Evolutionary conservation across 345 rosid species (phyloP).

Genomic region (Moricandia moricandioides): DNA sequence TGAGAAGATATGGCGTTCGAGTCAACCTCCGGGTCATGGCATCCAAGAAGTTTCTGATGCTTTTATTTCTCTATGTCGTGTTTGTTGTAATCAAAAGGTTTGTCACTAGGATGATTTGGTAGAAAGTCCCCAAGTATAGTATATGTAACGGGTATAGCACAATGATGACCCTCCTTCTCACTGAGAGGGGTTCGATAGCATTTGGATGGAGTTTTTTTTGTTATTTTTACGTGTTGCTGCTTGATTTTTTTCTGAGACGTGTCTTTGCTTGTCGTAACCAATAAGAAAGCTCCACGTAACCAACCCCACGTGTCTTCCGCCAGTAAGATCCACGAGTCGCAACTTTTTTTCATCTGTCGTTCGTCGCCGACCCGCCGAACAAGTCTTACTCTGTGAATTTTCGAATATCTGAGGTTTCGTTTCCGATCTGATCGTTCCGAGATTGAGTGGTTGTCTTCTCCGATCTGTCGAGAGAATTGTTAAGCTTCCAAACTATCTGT

Average conservation of each 20-base stretch:
- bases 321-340: not conserved
- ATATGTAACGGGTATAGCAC: not conserved
- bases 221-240: slow-evolving; percentile 1
- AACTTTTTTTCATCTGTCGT: not conserved
- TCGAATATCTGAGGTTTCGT: not conserved
- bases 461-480: slow-evolving; percentile 14
- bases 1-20: slow-evolving; percentile 64
- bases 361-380: slow-evolving; percentile 6
- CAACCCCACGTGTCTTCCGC: slow-evolving; percentile 6
- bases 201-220: not conserved
- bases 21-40: slow-evolving; percentile 78
- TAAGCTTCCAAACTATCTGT: slow-evolving; percentile 9
- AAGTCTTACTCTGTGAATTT: not conserved
- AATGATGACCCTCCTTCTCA: not conserved
- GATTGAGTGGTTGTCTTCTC: not conserved
- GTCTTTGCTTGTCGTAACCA: slow-evolving; percentile 1
- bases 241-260: not conserved
- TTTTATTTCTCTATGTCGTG: slow-evolving; percentile 43
- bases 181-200: not conserved
- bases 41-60: slow-evolving; percentile 66
- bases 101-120: slow-evolving; percentile 27
- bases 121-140: not conserved
- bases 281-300: not conserved
- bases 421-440: not conserved
- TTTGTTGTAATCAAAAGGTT: slow-evolving; percentile 46